These are phyloP conservation scores for Metschnikowia reukaufii DNA, from an alignment of 805 yeast genomes.

Conservation along the genomic window DNA sequence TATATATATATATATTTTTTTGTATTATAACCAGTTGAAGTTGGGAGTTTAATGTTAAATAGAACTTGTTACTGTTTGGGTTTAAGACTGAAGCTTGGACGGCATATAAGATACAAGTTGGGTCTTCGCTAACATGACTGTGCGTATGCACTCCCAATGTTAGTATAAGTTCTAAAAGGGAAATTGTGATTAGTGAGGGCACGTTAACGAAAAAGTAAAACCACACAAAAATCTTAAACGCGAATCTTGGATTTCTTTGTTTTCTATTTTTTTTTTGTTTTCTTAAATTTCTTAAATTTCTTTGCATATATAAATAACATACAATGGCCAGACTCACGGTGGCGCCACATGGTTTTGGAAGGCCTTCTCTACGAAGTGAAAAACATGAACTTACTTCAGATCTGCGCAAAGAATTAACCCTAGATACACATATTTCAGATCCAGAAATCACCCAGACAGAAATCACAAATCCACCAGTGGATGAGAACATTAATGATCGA, in stretches of 20 bases:
- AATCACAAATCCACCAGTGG: background rate
- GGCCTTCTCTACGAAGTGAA: background rate
- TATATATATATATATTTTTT: too few relatives aligned
- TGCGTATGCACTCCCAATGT: conserved; percentile 8
- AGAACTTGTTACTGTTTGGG: too few relatives aligned
- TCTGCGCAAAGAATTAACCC: background rate
- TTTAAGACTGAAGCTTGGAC: background rate
- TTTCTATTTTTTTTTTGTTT: background rate
- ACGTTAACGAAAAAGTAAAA: background rate
- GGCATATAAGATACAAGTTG: background rate
- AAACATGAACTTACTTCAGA: background rate
- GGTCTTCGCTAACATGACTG: background rate
- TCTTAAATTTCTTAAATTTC: background rate
- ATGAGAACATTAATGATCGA: background rate
- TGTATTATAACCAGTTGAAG: too few relatives aligned
- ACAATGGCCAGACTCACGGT: conserved; percentile 19
- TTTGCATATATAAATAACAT: background rate
- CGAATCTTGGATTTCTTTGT: background rate
- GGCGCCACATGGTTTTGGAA: conserved; percentile 16
- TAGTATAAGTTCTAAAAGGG: background rate
- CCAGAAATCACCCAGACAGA: background rate
- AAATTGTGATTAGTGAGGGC: background rate
- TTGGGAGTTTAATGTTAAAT: too few relatives aligned
- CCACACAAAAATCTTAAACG: background rate
- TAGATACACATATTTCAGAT: background rate